Evolutionary conservation across 1,284 basidiomycete species (phyloP).

Genomic region (Puccinia novopanici): DNA sequence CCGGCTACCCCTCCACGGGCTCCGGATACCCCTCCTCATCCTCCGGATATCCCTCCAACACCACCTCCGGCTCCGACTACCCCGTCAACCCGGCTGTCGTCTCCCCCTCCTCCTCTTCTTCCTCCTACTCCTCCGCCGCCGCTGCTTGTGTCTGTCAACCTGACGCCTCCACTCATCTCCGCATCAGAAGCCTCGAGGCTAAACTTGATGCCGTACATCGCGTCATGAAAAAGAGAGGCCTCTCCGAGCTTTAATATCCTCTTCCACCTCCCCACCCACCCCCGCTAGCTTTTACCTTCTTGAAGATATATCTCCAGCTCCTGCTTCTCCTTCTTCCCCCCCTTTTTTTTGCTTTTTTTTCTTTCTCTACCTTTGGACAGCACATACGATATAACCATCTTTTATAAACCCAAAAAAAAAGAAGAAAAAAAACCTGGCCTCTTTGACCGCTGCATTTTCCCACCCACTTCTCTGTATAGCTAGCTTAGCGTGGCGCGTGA

Average conservation of each 20-base stretch:
- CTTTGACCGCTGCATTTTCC: too few species aligned
- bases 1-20: neutral
- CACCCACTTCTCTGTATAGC: too few species aligned
- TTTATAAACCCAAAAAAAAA: slow-evolving; percentile 1
- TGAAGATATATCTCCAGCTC: neutral
- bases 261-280: too few species aligned
- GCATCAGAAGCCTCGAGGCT: slow-evolving; percentile 46
- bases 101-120: neutral
- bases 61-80: slow-evolving; percentile 10
- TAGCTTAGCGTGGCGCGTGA: too few species aligned
- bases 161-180: slow-evolving; percentile 25
- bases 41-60: slow-evolving; percentile 4
- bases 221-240: slow-evolving; percentile 44
- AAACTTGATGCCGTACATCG: slow-evolving; percentile 43
- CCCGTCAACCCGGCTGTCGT: slow-evolving; percentile 12
- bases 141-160: slow-evolving; percentile 38
- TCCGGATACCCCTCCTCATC: neutral
- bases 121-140: slow-evolving; percentile 19
- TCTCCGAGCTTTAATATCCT: slow-evolving; percentile 33
- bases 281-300: neutral
- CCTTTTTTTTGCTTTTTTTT: neutral
- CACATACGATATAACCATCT: neutral
- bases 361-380: neutral
- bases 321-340: neutral
- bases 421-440: neutral